A percentile compares a stretch with the other conserved stretches of the same genome.
Conservation (phyloP, 306 rosid species). For the Phaseolus lunatus region DNA sequence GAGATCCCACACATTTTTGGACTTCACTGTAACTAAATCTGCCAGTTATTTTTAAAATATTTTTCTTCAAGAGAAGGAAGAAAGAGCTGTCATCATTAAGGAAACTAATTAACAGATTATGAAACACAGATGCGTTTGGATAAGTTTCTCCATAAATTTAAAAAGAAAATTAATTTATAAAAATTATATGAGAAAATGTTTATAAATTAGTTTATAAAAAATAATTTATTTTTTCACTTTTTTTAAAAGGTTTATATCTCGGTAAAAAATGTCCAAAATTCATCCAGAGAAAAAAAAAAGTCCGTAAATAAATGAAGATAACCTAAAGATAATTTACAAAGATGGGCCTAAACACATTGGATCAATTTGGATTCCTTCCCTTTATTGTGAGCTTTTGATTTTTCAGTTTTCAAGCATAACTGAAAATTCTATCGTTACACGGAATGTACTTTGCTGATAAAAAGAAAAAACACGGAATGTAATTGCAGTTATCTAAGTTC, state of each 20-base stretch:
- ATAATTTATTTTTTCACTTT: too few relatives aligned
- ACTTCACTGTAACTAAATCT: neutral
- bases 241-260: too few relatives aligned
- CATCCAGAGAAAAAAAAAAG: neutral
- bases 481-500: constrained; percentile 9
- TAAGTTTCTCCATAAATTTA: too few relatives aligned
- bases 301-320: neutral
- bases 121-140: too few relatives aligned
- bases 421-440: neutral
- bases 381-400: neutral
- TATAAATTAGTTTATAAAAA: too few relatives aligned
- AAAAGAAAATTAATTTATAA: too few relatives aligned
- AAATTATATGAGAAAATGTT: too few relatives aligned
- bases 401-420: neutral
- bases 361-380: neutral
- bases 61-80: neutral
- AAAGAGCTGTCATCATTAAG: neutral
- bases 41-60: neutral
- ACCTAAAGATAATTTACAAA: neutral
- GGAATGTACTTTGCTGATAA: too few relatives aligned
- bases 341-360: neutral
- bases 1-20: neutral
- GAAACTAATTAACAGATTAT: neutral
- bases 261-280: neutral
- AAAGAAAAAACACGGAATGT: neutral